phyloP scores from a whole-genome alignment of 2,329 filamentous ascomycete genomes.

The Alternaria conjuncta region DNA sequence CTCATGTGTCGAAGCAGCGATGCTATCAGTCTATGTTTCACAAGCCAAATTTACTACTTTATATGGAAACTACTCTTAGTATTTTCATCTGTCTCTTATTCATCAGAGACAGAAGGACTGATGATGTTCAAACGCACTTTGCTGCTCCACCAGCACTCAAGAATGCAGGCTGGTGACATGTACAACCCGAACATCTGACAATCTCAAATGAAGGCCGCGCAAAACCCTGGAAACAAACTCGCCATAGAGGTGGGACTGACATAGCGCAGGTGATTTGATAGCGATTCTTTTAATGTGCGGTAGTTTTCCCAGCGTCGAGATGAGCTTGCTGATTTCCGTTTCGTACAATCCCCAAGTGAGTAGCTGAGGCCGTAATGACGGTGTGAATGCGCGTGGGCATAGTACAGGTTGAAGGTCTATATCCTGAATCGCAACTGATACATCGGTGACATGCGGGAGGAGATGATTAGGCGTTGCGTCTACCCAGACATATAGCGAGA shows the following conservation, averaged over 20 bases:
- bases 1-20: no score
- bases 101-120: not conserved
- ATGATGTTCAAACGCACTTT: not conserved
- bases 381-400: not conserved
- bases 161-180: not conserved
- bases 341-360: not conserved
- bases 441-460: not conserved
- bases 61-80: no score
- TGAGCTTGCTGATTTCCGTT: not conserved
- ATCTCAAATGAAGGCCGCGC: accelerated
- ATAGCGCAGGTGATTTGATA: not conserved
- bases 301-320: not conserved
- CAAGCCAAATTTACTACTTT: no score
- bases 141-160: not conserved
- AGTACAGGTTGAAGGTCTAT: not conserved
- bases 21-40: no score
- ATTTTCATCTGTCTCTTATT: accelerated
- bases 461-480: not conserved
- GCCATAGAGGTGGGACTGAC: not conserved
- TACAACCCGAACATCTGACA: not conserved
- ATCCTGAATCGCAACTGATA: not conserved
- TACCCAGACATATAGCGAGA: not conserved
- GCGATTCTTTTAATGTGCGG: not conserved
- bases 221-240: not conserved
- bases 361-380: not conserved